Base-by-base conservation (phyloP, 495 filamentous ascomycete genomes). In the Podospora didyma region DNA sequence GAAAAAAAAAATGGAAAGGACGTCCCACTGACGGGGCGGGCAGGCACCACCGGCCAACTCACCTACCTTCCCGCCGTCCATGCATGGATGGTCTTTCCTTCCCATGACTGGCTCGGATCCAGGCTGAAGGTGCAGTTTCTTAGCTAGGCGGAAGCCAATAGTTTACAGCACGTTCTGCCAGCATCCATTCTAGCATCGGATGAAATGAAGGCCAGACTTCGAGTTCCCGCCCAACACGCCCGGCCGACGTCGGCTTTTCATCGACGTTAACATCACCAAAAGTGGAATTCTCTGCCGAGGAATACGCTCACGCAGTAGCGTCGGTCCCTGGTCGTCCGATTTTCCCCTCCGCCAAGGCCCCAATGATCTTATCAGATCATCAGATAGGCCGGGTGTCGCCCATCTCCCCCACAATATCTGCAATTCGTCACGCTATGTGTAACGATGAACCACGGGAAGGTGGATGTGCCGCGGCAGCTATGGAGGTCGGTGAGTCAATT, bases 361-460 rank as follows among this genome's bases (percentile, higher is more conserved):
- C 20, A 7, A 34, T 53, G 54, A 77, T 77, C 73, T 76, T 76
- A 77, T 77, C 73, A 71, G 74, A 77, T 77, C 67, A 76, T 76
- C 72, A 73, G 72, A 72, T 72, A 67, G 59, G 57, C 58, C 46
- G 51, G 46, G 49, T 50, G 51, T 20, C 44, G 39, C 16, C 48
- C 51, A 62, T 51, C 24, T 46, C 57, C 57, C 58, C 59, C 26
- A 58, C 56, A 59, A 51, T 20, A 20, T 16, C 42, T 53, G 52
- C 52, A 53, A 12, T 44, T 51, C 46, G 28, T 21, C 39, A 20
- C 42, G 9, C 44, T n/a, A 37, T n/a, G 7, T 22, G 12, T 34
- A 35, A 22, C 21, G 9, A 9, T 31, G 17, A 14, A 17, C 35
- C 17, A 3, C 37, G 31, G 24, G 21, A 11, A 6, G 14, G 46